phyloP scores from a whole-genome alignment of 257 asterid species.

The Cynanchum wilfordii region DNA sequence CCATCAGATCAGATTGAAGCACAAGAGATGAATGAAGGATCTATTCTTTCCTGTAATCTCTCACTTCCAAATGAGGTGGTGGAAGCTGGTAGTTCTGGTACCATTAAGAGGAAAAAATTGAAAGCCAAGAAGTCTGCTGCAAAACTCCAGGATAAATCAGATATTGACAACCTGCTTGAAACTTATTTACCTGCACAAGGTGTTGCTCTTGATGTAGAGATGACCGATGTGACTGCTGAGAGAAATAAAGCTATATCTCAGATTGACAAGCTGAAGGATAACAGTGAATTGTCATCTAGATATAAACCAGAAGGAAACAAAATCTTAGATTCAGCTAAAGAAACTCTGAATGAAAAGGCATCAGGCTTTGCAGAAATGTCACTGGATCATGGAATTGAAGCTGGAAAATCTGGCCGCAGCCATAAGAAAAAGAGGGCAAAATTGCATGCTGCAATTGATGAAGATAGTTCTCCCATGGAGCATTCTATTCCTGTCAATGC shows the following conservation, averaged over 20 bases:
- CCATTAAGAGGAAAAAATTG: slow-evolving; percentile 39
- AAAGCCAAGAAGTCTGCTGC: slow-evolving; percentile 28
- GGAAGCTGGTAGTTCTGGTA: slow-evolving; percentile 28
- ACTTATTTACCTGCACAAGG: slow-evolving; percentile 4
- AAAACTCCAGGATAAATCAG: slow-evolving; percentile 24
- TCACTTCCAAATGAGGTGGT: slow-evolving; percentile 20
- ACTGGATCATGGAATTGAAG: slow-evolving; percentile 14
- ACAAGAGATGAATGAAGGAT: slow-evolving; percentile 19
- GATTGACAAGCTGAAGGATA: slow-evolving; percentile 4
- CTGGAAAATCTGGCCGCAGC: slow-evolving; percentile 8
- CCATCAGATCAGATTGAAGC: slow-evolving; percentile 15
- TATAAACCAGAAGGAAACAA: neutral
- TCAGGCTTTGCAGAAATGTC: slow-evolving; percentile 3
- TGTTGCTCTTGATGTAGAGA: neutral
- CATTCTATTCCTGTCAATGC: slow-evolving; percentile 16
- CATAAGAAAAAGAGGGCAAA: slow-evolving; percentile 13
- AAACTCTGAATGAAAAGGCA: slow-evolving; percentile 3
- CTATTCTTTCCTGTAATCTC: slow-evolving; percentile 18
- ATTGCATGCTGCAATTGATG: slow-evolving; percentile 9
- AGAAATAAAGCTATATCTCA: neutral
- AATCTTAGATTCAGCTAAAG: slow-evolving; percentile 2
- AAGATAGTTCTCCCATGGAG: slow-evolving; percentile 8
- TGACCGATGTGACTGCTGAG: slow-evolving; percentile 7
- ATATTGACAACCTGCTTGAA: slow-evolving; percentile 18
- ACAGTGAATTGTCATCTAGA: slow-evolving; percentile 1